Evolutionary conservation across 2,329 filamentous ascomycete genomes (phyloP), one percentile per base, ranked within the genome.

Genomic region (Drechslera avenae): DNA sequence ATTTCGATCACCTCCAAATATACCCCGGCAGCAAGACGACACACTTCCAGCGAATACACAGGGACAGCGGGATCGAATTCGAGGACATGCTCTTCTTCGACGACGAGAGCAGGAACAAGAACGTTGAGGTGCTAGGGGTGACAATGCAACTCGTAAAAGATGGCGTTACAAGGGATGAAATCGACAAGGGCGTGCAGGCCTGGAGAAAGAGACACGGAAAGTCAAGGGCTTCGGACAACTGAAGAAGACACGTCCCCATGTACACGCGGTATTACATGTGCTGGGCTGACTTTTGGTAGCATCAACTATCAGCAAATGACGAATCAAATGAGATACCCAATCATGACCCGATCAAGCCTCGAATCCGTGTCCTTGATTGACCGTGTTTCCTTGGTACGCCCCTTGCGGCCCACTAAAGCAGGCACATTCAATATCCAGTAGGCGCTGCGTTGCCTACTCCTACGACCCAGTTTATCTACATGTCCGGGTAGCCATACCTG

Each of bases 51-150:
- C 79, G 83, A 4, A 78, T 97, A 61, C 83, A 88, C 8, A 83
- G 86, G 69, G 81, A 84, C 48, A 91, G 88, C 12, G 86, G 85
- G 1, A 73, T 97, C 2, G 76, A 78, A 5, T 96, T 85, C 66
- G 83, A 88, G 57, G 90, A 97, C 39, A 96, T 97, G 87, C 72
- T 97, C 28, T 97, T 97, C 73, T 97, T 97, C 61, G 93, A 97
- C 63, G 93, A 97, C 64, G 93, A 97, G 81, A 80, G 81, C 44
- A 78, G 93, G 54, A 97, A 97, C 68, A 80, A 84, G 50, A 91
- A 97, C 68, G 93, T 96, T 1, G 84, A 88, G 74, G 78, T 81
- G 37, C 66, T 97, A 41, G 92, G 92, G 0, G 88, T 96, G 3
- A 89, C 88, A 0, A 96, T 97, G 84, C 86, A 85, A 68, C 76